Conservation (phyloP, 768 basidiomycete species). For the Tylopilus intermedius region DNA sequence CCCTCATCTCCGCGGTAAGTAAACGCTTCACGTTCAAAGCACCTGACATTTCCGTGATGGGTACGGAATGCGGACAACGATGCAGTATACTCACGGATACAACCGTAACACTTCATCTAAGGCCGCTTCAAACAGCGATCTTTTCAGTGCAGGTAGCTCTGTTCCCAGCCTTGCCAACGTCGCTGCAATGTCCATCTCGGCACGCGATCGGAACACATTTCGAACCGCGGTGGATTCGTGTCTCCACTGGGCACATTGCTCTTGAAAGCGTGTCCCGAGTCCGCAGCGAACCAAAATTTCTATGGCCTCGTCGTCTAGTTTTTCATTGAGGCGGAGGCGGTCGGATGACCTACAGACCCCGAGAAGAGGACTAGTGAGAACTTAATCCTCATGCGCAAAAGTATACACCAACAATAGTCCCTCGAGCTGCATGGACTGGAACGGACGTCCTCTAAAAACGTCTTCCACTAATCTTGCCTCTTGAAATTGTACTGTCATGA, state of each 20-base stretch:
- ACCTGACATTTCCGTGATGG: slow-evolving; percentile 1
- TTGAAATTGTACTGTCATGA: slow-evolving; percentile 32
- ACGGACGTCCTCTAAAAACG: background rate
- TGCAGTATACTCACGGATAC: slow-evolving; percentile 21
- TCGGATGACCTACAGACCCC: slow-evolving; percentile 18
- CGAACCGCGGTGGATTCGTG: slow-evolving; percentile 8
- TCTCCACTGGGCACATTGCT: slow-evolving; percentile 22
- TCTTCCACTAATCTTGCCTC: slow-evolving; percentile 11
- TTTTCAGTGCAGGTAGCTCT: too few species aligned
- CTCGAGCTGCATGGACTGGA: slow-evolving; percentile 12
- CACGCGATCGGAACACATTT: too few species aligned
- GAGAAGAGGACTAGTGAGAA: background rate
- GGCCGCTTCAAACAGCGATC: slow-evolving; percentile 21
- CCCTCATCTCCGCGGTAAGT: background rate
- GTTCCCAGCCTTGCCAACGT: too few species aligned
- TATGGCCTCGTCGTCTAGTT: slow-evolving; percentile 24
- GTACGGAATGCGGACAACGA: background rate
- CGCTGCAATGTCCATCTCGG: too few species aligned
- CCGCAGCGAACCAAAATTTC: slow-evolving; percentile 27
- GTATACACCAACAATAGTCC: slow-evolving; percentile 15
- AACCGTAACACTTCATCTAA: slow-evolving; percentile 16
- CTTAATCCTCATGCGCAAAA: background rate
- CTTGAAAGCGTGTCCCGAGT: slow-evolving; percentile 24
- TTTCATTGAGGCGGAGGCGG: slow-evolving; percentile 21
- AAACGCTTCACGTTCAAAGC: slow-evolving; percentile 15